Base-by-base conservation (phyloP, 352 stramenopile genomes). In the Plasmopara viticola region DNA sequence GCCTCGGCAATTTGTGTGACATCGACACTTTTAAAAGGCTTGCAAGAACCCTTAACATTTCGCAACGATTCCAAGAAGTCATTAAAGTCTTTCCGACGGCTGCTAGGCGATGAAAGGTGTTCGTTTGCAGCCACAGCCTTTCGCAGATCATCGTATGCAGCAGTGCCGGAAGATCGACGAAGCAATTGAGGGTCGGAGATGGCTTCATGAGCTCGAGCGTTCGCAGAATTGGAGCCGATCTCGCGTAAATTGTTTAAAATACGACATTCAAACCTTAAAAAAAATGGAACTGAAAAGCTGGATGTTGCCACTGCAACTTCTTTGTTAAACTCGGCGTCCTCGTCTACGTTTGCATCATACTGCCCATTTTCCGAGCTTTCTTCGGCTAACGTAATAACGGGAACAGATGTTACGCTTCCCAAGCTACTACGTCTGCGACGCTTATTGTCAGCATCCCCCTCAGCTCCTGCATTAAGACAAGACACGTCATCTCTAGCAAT, bases 311-410 rank as follows among this genome's bases (percentile, higher is more conserved):
- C 82, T 1, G 78, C 82, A 0, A 90, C 82, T 58, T 90, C 82
- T 56, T 90, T 90, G 64, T 93, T 90, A 38, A 90, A 74, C 53
- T 90, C 76, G 0, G 74, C 79, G 49, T 90, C 79, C 56, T 90
- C 82, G 48, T 90, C 83, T 7, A 72, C 53, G 3, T 42, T 66
- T 54, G 61, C 34, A 50, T 73, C 43, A 25, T 79, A 61, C 18
- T 76, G 64, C 15, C 78, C 72, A 28, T 39, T 55, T 6, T 48
- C 44, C 9, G 52, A 54, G n/a, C 31, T 58, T 10, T 69, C 62
- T 37, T 65, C 40, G 13, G 48, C 34, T 35, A 51, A 67, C 5
- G 56, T 73, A 29, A 59, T 51, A 18, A 69, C 60, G n/a, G 60
- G 55, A 14, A 60, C 56, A 35, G 69, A 61, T 25, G 64, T 46